A percentile compares a stretch with the other conserved stretches of the same genome.
phyloP scores from a whole-genome alignment of 139 green algal genomes.

The Penium margaritaceum region DNA sequence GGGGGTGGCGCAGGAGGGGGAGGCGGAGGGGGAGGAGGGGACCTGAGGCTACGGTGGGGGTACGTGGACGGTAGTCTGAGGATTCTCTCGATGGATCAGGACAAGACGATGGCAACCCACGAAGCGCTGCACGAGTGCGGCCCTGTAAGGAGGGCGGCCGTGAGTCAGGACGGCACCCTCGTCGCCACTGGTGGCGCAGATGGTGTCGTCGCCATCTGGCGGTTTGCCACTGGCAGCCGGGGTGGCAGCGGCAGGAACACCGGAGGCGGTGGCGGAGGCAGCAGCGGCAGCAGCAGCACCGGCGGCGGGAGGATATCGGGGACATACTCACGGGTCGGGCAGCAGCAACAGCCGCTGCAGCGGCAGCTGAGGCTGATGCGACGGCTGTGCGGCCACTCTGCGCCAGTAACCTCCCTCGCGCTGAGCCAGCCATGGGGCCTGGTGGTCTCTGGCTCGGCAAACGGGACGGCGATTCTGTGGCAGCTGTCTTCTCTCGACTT shows the following conservation, averaged over 20 bases:
- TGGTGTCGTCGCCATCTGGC: conserved; percentile 22
- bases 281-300: background rate
- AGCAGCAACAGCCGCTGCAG: background rate
- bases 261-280: conserved; percentile 19
- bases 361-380: conserved; percentile 52
- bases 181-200: conserved; percentile 30
- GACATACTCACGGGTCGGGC: no score
- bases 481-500: conserved; percentile 42
- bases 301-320: conserved; percentile 57
- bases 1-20: no score
- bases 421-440: conserved; percentile 39
- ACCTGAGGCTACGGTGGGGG: conserved; percentile 46
- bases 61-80: conserved; percentile 55
- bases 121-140: conserved; percentile 24
- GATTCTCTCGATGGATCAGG: conserved; percentile 40
- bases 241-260: background rate
- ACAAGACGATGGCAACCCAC: conserved; percentile 27
- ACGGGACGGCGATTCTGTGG: conserved; percentile 63
- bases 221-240: no score
- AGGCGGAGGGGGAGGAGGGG: conserved; percentile 42
- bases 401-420: conserved; percentile 57
- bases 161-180: conserved; percentile 22
- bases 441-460: conserved; percentile 53
- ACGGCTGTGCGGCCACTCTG: conserved; percentile 52
- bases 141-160: conserved; percentile 19